Evolutionary conservation across 2,329 filamentous ascomycete genomes (phyloP).

Genomic region (Ophiostoma piceae): DNA sequence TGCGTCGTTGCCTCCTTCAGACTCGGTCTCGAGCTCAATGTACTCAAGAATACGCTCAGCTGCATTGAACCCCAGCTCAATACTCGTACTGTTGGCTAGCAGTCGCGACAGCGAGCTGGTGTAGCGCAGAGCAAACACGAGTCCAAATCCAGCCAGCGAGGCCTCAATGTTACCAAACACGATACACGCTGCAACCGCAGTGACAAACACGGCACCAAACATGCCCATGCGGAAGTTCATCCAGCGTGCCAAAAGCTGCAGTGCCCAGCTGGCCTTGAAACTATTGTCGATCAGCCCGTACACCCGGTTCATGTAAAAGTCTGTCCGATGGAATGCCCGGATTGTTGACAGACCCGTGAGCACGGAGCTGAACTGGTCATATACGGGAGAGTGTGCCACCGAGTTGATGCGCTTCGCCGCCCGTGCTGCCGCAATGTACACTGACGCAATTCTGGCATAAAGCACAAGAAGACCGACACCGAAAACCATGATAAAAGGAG

Average conservation of each 20-base stretch:
- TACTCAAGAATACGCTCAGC: conserved; percentile 44
- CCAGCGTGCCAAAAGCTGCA: conserved; percentile 34
- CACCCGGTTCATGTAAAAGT: conserved; percentile 37
- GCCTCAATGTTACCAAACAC: conserved; percentile 36
- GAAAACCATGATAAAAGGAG: conserved; percentile 36
- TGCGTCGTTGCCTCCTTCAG: conserved; percentile 34
- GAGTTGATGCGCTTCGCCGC: conserved; percentile 41
- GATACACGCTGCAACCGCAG: conserved; percentile 36
- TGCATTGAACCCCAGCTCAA: conserved; percentile 41
- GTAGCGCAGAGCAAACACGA: conserved; percentile 39
- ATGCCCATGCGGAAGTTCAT: conserved; percentile 39
- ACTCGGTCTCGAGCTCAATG: conserved; percentile 37
- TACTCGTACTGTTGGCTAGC: conserved; percentile 35
- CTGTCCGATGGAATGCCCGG: conserved; percentile 37
- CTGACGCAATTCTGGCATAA: conserved; percentile 34
- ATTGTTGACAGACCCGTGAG: conserved; percentile 41
- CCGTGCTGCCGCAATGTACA: conserved; percentile 38
- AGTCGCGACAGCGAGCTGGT: conserved; percentile 35
- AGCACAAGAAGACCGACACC: conserved; percentile 35
- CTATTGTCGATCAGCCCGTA: conserved; percentile 34
- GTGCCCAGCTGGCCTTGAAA: conserved; percentile 34
- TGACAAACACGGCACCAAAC: conserved; percentile 38
- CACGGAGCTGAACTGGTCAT: conserved; percentile 40
- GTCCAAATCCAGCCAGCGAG: conserved; percentile 39
- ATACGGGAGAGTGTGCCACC: conserved; percentile 40